A percentile compares a stretch with the other conserved stretches of the same genome.
Conservation (phyloP, 176 grass and related monocot species). For the Oryza brachyantha region DNA sequence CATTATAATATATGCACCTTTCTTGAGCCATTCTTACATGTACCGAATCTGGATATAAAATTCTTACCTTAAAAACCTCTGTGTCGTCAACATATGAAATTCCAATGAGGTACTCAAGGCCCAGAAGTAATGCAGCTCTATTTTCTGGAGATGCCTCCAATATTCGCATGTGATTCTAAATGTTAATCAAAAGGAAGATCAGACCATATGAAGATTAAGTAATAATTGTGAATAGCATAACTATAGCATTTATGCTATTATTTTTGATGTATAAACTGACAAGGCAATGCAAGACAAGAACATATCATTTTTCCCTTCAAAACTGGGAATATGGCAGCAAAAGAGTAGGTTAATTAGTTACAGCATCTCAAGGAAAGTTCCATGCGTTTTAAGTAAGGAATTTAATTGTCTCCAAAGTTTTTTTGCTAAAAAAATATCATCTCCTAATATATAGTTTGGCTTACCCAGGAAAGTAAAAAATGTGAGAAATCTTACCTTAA, state of each 20-base stretch:
- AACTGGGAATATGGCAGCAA: conserved; percentile 9
- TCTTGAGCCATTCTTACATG: neutral
- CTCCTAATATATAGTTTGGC: neutral
- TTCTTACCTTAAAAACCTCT: conserved; percentile 93
- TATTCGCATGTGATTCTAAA: conserved; percentile 81
- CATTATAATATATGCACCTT: neutral
- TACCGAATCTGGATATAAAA: conserved; percentile 21
- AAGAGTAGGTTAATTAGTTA: neutral
- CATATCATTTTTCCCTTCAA: neutral
- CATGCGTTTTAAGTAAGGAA: neutral
- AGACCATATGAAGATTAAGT: conserved; percentile 9
- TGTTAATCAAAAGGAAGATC: neutral
- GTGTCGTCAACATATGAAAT: conserved; percentile 99
- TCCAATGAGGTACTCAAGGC: conserved; percentile 92
- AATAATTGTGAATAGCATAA: neutral
- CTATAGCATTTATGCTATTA: conserved; percentile 3
- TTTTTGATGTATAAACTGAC: neutral
- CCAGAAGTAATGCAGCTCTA: conserved; percentile 69
- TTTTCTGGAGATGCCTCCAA: conserved; percentile 84
- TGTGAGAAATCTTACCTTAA: conserved; percentile 58
- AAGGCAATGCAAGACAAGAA: neutral
- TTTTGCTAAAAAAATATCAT: neutral
- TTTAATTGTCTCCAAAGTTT: neutral
- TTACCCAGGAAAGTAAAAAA: neutral
- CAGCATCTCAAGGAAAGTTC: conserved; percentile 8